Percentiles rank a stretch among this genome's conserved stretches.
Conservation (phyloP, 495 filamentous ascomycete genomes). For the Terfezia claveryi region DNA sequence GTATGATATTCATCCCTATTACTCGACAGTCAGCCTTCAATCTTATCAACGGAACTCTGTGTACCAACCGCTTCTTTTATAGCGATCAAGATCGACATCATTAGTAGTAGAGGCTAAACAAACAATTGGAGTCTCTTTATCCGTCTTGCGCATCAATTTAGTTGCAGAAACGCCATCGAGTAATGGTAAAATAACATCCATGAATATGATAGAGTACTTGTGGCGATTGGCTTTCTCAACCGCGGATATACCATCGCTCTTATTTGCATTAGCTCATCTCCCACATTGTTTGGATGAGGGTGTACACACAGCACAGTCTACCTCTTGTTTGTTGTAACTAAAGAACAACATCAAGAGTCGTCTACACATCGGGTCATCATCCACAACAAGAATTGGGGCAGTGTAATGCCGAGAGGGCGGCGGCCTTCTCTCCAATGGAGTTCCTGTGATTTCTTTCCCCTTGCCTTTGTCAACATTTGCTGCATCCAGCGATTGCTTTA, state of each 20-base stretch:
- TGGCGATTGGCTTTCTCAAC: conserved; percentile 72
- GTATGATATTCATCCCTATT: background rate
- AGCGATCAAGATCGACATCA: background rate
- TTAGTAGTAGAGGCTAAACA: conserved; percentile 70
- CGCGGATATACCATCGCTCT: conserved; percentile 81
- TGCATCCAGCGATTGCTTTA: too few species aligned
- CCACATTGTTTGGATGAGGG: background rate
- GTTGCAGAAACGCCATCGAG: conserved; percentile 89
- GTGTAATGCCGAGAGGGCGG: too few species aligned
- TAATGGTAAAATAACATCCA: conserved; percentile 99
- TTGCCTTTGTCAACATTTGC: too few species aligned
- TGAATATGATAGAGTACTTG: conserved; percentile 82
- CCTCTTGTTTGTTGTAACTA: conserved; percentile 64
- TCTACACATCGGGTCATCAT: conserved; percentile 86
- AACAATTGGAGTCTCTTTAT: conserved; percentile 66
- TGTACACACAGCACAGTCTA: conserved; percentile 69
- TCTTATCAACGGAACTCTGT: background rate
- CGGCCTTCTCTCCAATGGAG: too few species aligned
- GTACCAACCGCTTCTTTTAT: background rate
- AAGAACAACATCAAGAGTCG: conserved; percentile 90
- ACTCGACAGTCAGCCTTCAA: background rate
- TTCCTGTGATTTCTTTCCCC: too few species aligned
- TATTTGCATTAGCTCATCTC: background rate
- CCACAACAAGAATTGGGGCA: conserved; percentile 57
- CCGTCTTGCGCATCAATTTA: conserved; percentile 76